These are phyloP conservation scores for Arthrinium phaeospermum DNA, from an alignment of 2,329 filamentous ascomycete species.

Conservation along the genomic window DNA sequence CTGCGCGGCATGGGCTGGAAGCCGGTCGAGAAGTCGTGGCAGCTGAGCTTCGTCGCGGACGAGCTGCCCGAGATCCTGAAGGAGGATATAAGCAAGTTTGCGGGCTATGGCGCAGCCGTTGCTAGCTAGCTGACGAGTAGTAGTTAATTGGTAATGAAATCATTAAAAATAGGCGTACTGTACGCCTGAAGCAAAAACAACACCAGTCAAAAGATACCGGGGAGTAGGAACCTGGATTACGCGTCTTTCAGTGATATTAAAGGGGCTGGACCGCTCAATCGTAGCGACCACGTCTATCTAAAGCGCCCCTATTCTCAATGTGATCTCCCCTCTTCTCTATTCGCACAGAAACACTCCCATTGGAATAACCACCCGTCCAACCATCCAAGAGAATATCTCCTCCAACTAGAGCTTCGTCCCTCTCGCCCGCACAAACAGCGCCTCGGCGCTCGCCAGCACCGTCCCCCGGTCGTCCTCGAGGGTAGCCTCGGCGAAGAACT, in stretches of 20 bases:
- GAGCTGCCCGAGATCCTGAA: constrained; percentile 46
- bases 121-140: constrained; percentile 21
- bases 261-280: neutral
- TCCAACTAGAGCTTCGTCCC: neutral
- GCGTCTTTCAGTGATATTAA: neutral
- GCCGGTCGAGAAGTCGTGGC: constrained; percentile 48
- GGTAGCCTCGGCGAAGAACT: constrained; percentile 54
- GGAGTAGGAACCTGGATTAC: neutral
- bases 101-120: constrained; percentile 26
- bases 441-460: constrained; percentile 57
- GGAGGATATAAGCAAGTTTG: constrained; percentile 32
- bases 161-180: neutral
- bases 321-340: neutral
- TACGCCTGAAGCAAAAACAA: neutral
- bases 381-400: neutral
- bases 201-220: neutral
- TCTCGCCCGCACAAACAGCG: constrained; percentile 23
- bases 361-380: neutral
- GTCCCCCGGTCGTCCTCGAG: constrained; percentile 55
- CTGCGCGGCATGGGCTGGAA: constrained; percentile 51
- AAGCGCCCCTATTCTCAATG: neutral
- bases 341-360: too few species aligned
- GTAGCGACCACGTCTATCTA: neutral
- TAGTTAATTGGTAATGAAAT: neutral
- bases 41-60: constrained; percentile 45